Conservation (phyloP, 2,329 filamentous ascomycete species). For the Hortaea werneckii region DNA sequence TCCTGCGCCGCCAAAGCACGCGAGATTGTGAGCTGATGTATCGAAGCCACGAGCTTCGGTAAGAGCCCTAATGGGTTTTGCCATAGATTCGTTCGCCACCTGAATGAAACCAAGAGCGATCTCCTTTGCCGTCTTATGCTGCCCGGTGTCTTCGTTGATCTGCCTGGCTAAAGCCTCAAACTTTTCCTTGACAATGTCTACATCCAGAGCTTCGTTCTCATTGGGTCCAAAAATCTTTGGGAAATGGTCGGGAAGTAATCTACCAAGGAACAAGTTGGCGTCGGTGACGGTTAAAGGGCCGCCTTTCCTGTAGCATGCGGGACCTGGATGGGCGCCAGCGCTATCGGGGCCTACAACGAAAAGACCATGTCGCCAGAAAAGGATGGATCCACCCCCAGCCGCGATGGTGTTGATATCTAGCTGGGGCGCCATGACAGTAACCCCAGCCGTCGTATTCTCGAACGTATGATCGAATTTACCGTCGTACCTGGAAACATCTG, state of each 20-base stretch:
- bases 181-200: slow-evolving; percentile 7
- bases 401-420: slow-evolving; percentile 16
- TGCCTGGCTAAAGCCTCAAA: slow-evolving; percentile 11
- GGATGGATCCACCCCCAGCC: slow-evolving; percentile 12
- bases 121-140: slow-evolving; percentile 58
- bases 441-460: slow-evolving; percentile 11
- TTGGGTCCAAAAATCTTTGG: slow-evolving; percentile 26
- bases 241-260: slow-evolving; percentile 22
- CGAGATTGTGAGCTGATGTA: slow-evolving; percentile 71
- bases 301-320: slow-evolving; percentile 26
- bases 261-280: slow-evolving; percentile 26
- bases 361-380: slow-evolving; percentile 11
- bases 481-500: slow-evolving; percentile 9
- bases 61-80: slow-evolving; percentile 71
- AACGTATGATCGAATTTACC: slow-evolving; percentile 12
- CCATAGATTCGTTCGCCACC: slow-evolving; percentile 81
- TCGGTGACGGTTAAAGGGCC: slow-evolving; percentile 27
- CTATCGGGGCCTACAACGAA: slow-evolving; percentile 13
- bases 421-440: slow-evolving; percentile 11
- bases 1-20: slow-evolving; percentile 79
- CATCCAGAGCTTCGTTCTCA: slow-evolving; percentile 19
- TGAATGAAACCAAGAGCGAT: slow-evolving; percentile 77
- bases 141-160: slow-evolving; percentile 22
- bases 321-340: slow-evolving; percentile 22
- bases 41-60: slow-evolving; percentile 85